A percentile compares a stretch with the other conserved stretches of the same genome.
Evolutionary conservation across 345 rosid genomes (phyloP).

Genomic region (Citrus reticulata): DNA sequence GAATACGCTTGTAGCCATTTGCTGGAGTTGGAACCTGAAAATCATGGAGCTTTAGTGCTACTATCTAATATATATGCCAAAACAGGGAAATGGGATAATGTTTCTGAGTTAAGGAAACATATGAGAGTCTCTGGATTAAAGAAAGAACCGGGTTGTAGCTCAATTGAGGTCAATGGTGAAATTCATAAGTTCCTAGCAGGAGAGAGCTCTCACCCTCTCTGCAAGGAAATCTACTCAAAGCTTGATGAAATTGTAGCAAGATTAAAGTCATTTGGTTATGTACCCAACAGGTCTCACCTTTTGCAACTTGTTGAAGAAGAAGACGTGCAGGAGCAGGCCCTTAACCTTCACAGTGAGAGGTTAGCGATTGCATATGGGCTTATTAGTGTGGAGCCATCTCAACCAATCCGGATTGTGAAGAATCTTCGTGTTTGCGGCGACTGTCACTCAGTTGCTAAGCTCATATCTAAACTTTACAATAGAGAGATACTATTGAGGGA

Average conservation of each 20-base stretch:
- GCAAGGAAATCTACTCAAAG: conserved; percentile 46
- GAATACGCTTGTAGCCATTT: conserved; percentile 49
- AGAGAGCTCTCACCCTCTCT: conserved; percentile 52
- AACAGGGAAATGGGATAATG: conserved; percentile 54
- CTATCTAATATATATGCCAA: conserved; percentile 70
- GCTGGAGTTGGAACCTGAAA: conserved; percentile 58
- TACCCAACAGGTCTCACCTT: conserved; percentile 53
- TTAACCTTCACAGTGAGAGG: conserved; percentile 64
- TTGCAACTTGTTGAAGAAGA: conserved; percentile 67
- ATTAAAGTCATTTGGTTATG: conserved; percentile 46
- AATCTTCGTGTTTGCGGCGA: conserved; percentile 70
- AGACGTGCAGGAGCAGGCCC: conserved; percentile 56
- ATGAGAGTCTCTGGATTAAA: conserved; percentile 64
- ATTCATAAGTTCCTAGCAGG: conserved; percentile 65
- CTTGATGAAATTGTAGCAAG: conserved; percentile 46
- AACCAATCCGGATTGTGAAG: conserved; percentile 54
- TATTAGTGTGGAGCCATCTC: conserved; percentile 39
- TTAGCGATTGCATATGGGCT: conserved; percentile 69
- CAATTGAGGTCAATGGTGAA: conserved; percentile 59
- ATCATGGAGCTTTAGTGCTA: conserved; percentile 61
- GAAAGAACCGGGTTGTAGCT: conserved; percentile 77
- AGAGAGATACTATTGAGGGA: conserved; percentile 61
- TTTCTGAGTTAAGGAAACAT: conserved; percentile 50
- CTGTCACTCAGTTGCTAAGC: conserved; percentile 66
- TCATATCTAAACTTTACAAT: conserved; percentile 47